phyloP scores from a whole-genome alignment of 306 rosid genomes.

The Hippophae gyantsensis region DNA sequence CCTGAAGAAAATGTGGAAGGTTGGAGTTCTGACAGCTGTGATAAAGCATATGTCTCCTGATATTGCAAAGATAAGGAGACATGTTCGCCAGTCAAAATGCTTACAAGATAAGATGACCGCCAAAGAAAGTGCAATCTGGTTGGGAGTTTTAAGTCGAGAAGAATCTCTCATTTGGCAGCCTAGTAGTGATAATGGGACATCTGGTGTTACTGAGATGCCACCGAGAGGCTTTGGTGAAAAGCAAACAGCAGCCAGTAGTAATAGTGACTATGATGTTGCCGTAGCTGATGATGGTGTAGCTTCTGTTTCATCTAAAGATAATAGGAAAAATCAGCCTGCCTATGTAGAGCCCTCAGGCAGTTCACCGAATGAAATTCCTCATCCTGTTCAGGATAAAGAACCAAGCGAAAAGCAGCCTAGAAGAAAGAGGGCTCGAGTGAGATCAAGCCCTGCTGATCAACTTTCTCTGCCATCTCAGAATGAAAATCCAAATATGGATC shows the following conservation, averaged over 20 bases:
- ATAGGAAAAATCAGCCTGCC: constrained; percentile 33
- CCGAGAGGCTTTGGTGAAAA: constrained; percentile 31
- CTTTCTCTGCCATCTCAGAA: constrained; percentile 30
- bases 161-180: constrained; percentile 72
- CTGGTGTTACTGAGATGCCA: constrained; percentile 63
- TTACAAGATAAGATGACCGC: constrained; percentile 99
- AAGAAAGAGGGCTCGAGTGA: constrained; percentile 32
- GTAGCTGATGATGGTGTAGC: constrained; percentile 61
- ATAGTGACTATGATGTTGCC: constrained; percentile 77
- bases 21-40: constrained; percentile 84
- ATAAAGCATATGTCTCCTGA: constrained; percentile 96
- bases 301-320: constrained; percentile 82
- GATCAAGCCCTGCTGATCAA: constrained; percentile 25
- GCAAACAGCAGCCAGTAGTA: constrained; percentile 50
- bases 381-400: constrained; percentile 33
- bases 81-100: constrained; percentile 85
- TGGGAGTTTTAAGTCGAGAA: constrained; percentile 80
- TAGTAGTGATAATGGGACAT: constrained; percentile 74
- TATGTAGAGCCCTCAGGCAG: constrained; percentile 49
- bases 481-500: constrained; percentile 28
- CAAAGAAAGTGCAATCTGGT: constrained; percentile 91
- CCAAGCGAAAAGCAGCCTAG: constrained; percentile 29
- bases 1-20: constrained; percentile 97
- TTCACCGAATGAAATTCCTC: constrained; percentile 5
- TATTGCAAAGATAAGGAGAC: constrained; percentile 75